A percentile compares a stretch with the other conserved stretches of the same genome.
These are phyloP conservation scores for Colletotrichum simmondsii DNA, from an alignment of 2,329 filamentous ascomycete species.

Conservation along the genomic window DNA sequence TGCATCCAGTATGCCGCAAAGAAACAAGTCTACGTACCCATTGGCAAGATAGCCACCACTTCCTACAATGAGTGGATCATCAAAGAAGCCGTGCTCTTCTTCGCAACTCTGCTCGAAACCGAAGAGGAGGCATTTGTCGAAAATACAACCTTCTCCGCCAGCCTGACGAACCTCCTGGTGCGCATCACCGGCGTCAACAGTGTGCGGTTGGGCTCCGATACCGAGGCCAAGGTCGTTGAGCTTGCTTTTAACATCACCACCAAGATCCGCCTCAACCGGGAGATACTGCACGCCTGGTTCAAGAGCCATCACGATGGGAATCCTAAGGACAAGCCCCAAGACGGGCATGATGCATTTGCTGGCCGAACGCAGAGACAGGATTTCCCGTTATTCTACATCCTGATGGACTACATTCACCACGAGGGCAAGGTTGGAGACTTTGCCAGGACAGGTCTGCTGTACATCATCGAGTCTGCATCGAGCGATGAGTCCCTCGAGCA, in stretches of 20 bases:
- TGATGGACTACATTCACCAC: constrained; percentile 97
- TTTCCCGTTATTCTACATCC: constrained; percentile 93
- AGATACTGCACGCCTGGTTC: constrained; percentile 93
- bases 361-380: constrained; percentile 90
- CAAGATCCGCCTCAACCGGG: constrained; percentile 90
- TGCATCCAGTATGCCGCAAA: constrained; percentile 89
- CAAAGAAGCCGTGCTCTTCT: constrained; percentile 84
- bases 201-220: constrained; percentile 80
- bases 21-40: constrained; percentile 88
- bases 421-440: constrained; percentile 96
- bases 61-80: constrained; percentile 89
- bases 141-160: constrained; percentile 85
- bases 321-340: constrained; percentile 53
- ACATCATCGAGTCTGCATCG: constrained; percentile 94
- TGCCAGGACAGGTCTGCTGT: constrained; percentile 90
- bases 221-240: constrained; percentile 90
- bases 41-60: constrained; percentile 88
- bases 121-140: constrained; percentile 96
- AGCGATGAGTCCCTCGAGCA: constrained; percentile 85
- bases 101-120: constrained; percentile 92
- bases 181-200: constrained; percentile 80
- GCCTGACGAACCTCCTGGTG: constrained; percentile 86
- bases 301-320: constrained; percentile 61
- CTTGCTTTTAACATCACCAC: constrained; percentile 95
- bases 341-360: constrained; percentile 82